These are phyloP conservation scores for Ceratopteris richardii DNA, from an alignment of 75 land plant species.

Conservation along the genomic window DNA sequence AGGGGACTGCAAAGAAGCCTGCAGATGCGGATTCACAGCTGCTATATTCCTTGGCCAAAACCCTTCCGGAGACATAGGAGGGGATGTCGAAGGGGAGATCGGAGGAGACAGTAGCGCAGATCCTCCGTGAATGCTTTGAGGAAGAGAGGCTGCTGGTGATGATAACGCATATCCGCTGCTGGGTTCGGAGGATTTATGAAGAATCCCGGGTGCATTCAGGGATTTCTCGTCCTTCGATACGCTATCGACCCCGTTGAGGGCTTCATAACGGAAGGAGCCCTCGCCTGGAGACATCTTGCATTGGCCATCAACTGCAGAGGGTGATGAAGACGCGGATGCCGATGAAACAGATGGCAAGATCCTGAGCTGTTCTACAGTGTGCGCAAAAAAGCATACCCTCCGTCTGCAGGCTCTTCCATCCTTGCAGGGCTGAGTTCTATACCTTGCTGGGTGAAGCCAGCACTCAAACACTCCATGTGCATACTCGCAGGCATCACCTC, in stretches of 20 bases:
- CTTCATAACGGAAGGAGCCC: not conserved
- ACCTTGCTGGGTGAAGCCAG: conserved; percentile 78
- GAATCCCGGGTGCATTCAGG: not conserved
- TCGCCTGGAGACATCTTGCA: not conserved
- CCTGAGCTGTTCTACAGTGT: conserved; percentile 56
- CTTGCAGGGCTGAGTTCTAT: conserved; percentile 73
- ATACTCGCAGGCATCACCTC: conserved; percentile 49
- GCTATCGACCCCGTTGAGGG: not conserved
- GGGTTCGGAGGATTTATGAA: not conserved
- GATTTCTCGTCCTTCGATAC: not conserved
- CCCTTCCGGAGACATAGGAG: not conserved
- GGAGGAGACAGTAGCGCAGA: not conserved
- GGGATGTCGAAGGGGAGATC: not conserved
- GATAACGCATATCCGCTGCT: not conserved
- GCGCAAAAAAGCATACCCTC: conserved; percentile 44
- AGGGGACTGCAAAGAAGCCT: not conserved
- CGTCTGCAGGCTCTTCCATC: conserved; percentile 56
- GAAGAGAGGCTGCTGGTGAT: not conserved
- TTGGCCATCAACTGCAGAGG: not conserved
- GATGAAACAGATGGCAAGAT: conserved; percentile 14
- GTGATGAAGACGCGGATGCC: not conserved
- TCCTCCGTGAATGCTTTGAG: not conserved
- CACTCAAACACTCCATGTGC: conserved; percentile 70
- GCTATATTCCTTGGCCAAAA: not conserved
- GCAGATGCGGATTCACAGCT: not conserved